phyloP scores from a whole-genome alignment of 495 filamentous ascomycete species.

The Penicillium maclennaniae region DNA sequence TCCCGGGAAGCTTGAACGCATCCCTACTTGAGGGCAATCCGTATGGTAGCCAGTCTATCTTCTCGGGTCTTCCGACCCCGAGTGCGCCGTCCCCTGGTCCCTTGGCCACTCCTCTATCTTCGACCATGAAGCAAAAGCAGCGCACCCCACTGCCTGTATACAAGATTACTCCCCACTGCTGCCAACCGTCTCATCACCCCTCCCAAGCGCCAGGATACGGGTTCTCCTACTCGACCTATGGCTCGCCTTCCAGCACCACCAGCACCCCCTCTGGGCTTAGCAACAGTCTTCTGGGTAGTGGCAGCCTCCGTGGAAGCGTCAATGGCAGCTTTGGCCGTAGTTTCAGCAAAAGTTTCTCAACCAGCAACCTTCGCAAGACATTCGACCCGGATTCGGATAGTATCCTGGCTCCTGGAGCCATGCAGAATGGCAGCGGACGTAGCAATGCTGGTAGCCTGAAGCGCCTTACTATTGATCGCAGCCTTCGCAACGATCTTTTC shows the following conservation, averaged over 20 bases:
- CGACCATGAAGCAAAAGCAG: slow-evolving; percentile 66
- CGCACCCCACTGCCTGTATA: slow-evolving; percentile 78
- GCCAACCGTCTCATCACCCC: slow-evolving; percentile 77
- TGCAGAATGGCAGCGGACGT: slow-evolving; percentile 64
- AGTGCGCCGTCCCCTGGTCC: slow-evolving; percentile 69
- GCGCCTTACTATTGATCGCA: slow-evolving; percentile 84
- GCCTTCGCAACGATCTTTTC: slow-evolving; percentile 74
- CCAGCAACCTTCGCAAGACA: slow-evolving; percentile 63
- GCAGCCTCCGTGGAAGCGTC: slow-evolving; percentile 34
- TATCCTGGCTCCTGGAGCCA: slow-evolving; percentile 79
- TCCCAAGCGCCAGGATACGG: slow-evolving; percentile 72
- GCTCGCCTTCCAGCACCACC: slow-evolving; percentile 68
- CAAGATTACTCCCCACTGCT: slow-evolving; percentile 79
- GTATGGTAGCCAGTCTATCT: slow-evolving; percentile 79
- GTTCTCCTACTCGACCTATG: slow-evolving; percentile 86
- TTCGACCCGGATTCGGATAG: slow-evolving; percentile 70
- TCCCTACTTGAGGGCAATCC: slow-evolving; percentile 73
- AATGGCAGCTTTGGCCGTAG: slow-evolving; percentile 58
- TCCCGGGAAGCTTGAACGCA: slow-evolving; percentile 63
- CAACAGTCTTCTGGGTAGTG: slow-evolving; percentile 57
- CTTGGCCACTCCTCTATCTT: slow-evolving; percentile 80
- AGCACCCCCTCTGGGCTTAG: slow-evolving; percentile 66
- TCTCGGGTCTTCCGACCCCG: slow-evolving; percentile 62
- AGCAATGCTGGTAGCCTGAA: slow-evolving; percentile 70
- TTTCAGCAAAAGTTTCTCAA: slow-evolving; percentile 58